Evolutionary conservation across 768 basidiomycete genomes (phyloP).

Genomic region (Flagelloscypha sp.): DNA sequence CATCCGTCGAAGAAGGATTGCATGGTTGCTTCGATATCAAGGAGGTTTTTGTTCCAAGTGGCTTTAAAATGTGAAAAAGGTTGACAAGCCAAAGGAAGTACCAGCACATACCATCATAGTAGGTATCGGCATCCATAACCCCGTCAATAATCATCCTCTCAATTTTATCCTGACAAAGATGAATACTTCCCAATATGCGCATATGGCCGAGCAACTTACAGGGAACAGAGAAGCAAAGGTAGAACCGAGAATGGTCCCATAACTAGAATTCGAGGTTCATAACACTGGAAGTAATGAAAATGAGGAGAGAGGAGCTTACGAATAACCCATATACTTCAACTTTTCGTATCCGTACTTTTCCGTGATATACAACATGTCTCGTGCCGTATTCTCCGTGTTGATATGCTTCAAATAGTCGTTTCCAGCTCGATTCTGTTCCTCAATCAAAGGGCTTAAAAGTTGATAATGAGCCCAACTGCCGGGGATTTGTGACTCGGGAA

Average conservation of each 20-base stretch:
- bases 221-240: conserved; percentile 13
- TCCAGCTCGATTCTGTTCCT: conserved; percentile 10
- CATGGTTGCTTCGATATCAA: conserved; percentile 16
- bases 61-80: background rate
- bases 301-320: too few relatives aligned
- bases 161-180: conserved; percentile 18
- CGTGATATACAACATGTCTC: conserved; percentile 29
- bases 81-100: background rate
- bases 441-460: too few relatives aligned
- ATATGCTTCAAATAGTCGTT: conserved; percentile 22
- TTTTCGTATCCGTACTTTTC: conserved; percentile 23
- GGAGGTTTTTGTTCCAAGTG: conserved; percentile 12
- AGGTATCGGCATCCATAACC: conserved; percentile 12
- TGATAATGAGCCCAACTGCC: too few relatives aligned
- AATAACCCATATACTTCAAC: conserved; percentile 25
- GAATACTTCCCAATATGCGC: conserved; percentile 18
- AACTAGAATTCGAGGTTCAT: too few relatives aligned
- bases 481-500: too few relatives aligned
- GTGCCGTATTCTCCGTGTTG: conserved; percentile 28
- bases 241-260: conserved; percentile 18
- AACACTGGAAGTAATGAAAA: too few relatives aligned
- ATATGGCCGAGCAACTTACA: conserved; percentile 16
- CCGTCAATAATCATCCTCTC: conserved; percentile 27
- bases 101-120: conserved; percentile 12
- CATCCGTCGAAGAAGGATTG: conserved; percentile 17